Evolutionary conservation across 306 rosid species (phyloP).

Genomic region (Malus orientalis): DNA sequence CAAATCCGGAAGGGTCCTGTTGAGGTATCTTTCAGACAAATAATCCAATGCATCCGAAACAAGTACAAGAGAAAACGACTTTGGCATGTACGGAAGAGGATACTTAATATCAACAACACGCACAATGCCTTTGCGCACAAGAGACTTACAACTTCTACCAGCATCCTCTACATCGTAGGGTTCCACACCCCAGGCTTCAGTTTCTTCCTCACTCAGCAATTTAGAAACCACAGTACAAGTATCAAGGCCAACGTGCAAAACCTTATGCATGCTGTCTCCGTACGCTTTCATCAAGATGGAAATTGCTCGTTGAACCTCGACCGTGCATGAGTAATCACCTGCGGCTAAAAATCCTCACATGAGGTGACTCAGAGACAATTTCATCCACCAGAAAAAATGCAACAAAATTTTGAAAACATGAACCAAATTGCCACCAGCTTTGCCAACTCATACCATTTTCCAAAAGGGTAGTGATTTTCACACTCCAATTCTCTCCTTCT

Average conservation of each 20-base stretch:
- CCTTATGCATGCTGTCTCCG: constrained; percentile 60
- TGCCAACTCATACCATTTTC: not conserved
- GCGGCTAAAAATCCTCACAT: constrained; percentile 7
- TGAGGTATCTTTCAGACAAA: constrained; percentile 67
- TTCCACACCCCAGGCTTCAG: constrained; percentile 73
- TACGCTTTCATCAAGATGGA: constrained; percentile 49
- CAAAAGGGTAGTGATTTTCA: not conserved
- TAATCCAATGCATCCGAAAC: constrained; percentile 71
- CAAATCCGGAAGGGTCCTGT: constrained; percentile 63
- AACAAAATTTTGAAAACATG: not conserved
- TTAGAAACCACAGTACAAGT: constrained; percentile 48
- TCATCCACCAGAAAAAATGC: not conserved
- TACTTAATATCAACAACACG: constrained; percentile 66
- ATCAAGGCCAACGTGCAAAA: constrained; percentile 67
- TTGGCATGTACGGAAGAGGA: constrained; percentile 65
- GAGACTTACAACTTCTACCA: constrained; percentile 43
- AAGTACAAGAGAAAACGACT: constrained; percentile 59
- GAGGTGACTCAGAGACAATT: not conserved
- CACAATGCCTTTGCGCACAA: constrained; percentile 48
- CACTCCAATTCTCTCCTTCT: too few relatives aligned
- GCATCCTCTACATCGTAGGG: constrained; percentile 69
- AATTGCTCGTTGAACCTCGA: constrained; percentile 47
- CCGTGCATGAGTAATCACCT: constrained; percentile 64
- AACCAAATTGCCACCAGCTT: not conserved
- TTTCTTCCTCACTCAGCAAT: constrained; percentile 54